These are phyloP conservation scores for Trichomonas vaginalis DNA, from an alignment of 208 protist genomes.

Conservation along the genomic window DNA sequence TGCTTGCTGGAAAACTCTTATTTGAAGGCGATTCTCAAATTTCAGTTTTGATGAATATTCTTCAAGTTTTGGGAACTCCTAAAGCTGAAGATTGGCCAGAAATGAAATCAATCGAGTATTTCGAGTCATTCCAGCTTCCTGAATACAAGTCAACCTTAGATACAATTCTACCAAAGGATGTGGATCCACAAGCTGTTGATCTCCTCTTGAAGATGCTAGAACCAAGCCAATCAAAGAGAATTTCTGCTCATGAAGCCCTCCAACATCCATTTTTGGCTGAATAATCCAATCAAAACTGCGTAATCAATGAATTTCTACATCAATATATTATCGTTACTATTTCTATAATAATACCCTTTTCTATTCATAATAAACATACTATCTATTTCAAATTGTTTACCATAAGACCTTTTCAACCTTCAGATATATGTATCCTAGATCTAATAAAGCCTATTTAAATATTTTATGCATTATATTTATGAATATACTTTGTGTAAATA, in stretches of 20 bases:
- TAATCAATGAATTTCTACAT: too few species aligned
- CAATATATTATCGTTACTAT: too few species aligned
- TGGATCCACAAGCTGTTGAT: background rate
- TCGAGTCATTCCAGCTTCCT: background rate
- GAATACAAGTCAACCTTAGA: background rate
- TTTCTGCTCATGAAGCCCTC: background rate
- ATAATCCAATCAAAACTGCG: too few species aligned
- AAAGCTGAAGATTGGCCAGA: conserved; percentile 6
- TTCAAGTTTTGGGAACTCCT: background rate
- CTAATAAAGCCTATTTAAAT: too few species aligned
- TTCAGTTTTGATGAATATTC: background rate
- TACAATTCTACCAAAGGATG: background rate
- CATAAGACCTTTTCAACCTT: too few species aligned
- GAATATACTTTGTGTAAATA: too few species aligned
- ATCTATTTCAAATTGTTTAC: too few species aligned
- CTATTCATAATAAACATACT: too few species aligned
- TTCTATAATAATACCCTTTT: too few species aligned
- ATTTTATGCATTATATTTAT: too few species aligned
- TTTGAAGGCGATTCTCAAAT: background rate
- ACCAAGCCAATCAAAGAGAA: background rate
- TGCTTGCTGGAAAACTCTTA: background rate
- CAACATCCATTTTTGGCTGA: background rate
- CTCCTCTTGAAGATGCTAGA: background rate
- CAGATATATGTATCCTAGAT: too few species aligned
- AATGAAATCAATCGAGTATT: background rate